Percentiles rank a stretch among this genome's conserved stretches.
These are phyloP conservation scores for Leishmania arabica DNA, from an alignment of 208 protist genomes.

Conservation along the genomic window DNA sequence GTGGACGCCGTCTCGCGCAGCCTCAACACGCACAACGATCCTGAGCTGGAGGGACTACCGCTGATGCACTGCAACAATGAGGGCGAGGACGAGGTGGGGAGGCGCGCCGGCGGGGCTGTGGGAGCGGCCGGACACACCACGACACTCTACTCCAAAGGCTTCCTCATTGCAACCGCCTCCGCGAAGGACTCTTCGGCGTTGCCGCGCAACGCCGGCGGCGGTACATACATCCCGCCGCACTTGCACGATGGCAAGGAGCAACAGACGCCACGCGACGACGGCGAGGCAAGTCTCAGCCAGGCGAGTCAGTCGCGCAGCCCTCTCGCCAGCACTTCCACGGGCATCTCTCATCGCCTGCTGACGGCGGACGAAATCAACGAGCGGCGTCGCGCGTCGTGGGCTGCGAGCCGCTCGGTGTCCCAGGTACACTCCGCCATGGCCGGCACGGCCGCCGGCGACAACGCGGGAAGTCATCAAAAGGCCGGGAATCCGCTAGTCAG, in stretches of 20 bases:
- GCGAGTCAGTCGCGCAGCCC: constrained; percentile 20
- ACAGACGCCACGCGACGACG: constrained; percentile 1
- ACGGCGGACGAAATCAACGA: constrained; percentile 27
- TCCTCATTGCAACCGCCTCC: constrained; percentile 17
- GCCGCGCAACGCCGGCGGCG: neutral
- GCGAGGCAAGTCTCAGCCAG: constrained; percentile 6
- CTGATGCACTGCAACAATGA: constrained; percentile 15
- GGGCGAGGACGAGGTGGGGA: neutral
- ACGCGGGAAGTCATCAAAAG: neutral
- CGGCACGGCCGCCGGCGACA: neutral
- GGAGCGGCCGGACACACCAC: neutral
- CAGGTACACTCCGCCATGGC: neutral
- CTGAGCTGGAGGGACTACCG: constrained; percentile 36
- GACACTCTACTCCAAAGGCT: constrained; percentile 29
- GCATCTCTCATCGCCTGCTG: constrained; percentile 30
- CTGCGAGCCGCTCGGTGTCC: constrained; percentile 15
- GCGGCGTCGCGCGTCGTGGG: constrained; percentile 11
- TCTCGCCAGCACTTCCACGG: constrained; percentile 9
- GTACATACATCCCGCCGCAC: constrained; percentile 9
- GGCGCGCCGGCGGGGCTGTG: neutral
- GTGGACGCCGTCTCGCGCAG: constrained; percentile 34
- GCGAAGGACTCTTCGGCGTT: neutral
- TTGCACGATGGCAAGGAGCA: constrained; percentile 13
- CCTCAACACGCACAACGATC: constrained; percentile 35
- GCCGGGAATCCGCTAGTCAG: neutral